Base-by-base conservation (phyloP, 2,329 filamentous ascomycete genomes). In the Juglanconis juglandina region DNA sequence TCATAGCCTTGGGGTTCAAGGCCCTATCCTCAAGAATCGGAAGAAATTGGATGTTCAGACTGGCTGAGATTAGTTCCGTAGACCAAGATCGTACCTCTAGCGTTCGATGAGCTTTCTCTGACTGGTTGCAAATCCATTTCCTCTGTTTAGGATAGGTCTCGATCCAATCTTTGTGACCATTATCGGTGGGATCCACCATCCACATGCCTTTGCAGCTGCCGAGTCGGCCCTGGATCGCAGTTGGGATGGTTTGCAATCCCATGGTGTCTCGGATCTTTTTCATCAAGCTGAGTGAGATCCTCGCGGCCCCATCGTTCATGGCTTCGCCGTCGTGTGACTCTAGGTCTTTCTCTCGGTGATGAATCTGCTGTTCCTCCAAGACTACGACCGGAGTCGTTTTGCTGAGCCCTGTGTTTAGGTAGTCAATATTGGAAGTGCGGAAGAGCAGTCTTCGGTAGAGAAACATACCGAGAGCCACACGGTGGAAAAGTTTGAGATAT, bases 141-240 rank as follows among this genome's bases (percentile, higher is more conserved):
- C 80, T 72, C 61, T 94, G 91, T 0, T 87, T 90, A 0, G 77
- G 78, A 58, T 79, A 85, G 0, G 88, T 84, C 58, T 87, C 80
- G 48, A 92, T 89, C 88, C 87, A 91, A n/a, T 85, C 73, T 0
- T 75, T 69, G 1, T 79, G 73, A 1, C 73, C 73, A 0, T 71
- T 71, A 32, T 83, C 79, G 0, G 75, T 68, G 0, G 78, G 75
- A 64, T 88, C 86, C 4, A 87, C 72, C 51, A 88, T 79, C 90
- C 89, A 93, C 65, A 93, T 78, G 0, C 90, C 91, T 70, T 94
- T 94, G 1, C 87, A 87, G 17, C 87, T 84, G 10, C 85, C 88
- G 39, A 93, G 82, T 0, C 91, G 82, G 1, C 78, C 89, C 70
- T 94, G 90, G 46, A 88, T 86, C 0, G 81, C 87, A 39, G 83